Evolutionary conservation across 148 eudicot genomes (phyloP).

Genomic region (Chenopodium berlandieri): DNA sequence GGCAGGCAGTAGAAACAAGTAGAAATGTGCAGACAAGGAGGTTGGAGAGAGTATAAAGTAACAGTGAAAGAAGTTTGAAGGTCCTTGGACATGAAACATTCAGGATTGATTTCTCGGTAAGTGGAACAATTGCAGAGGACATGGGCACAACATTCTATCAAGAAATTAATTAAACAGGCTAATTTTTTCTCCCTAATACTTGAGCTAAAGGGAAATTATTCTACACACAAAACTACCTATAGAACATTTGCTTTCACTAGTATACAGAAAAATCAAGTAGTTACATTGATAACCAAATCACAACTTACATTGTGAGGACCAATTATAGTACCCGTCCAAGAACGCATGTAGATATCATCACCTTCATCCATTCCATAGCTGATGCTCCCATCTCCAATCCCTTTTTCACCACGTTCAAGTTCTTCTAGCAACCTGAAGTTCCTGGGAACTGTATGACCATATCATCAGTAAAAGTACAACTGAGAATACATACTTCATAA

Average conservation of each 20-base stretch:
- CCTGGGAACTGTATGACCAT: conserved; percentile 39
- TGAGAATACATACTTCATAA: background rate
- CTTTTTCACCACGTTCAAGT: conserved; percentile 63
- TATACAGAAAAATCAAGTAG: background rate
- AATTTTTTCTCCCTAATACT: background rate
- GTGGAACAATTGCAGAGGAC: background rate
- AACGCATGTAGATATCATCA: conserved; percentile 66
- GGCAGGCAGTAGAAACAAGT: background rate
- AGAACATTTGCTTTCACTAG: background rate
- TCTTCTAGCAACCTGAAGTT: conserved; percentile 58
- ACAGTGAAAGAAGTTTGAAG: background rate
- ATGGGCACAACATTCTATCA: background rate
- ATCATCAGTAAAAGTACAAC: conserved; percentile 10
- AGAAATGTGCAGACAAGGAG: background rate
- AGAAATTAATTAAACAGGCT: background rate
- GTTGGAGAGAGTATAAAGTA: background rate
- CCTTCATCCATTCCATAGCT: conserved; percentile 67
- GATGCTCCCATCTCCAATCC: conserved; percentile 63
- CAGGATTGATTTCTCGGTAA: background rate
- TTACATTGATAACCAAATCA: background rate
- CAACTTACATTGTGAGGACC: conserved; percentile 56
- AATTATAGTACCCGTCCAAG: conserved; percentile 63
- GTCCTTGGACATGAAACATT: background rate
- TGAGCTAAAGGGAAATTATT: background rate
- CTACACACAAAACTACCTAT: background rate